Percentiles rank a stretch among this genome's conserved stretches.
These are phyloP conservation scores for Coemansia sp. DNA, from an alignment of 192 early-diverging fungal species.

Conservation along the genomic window DNA sequence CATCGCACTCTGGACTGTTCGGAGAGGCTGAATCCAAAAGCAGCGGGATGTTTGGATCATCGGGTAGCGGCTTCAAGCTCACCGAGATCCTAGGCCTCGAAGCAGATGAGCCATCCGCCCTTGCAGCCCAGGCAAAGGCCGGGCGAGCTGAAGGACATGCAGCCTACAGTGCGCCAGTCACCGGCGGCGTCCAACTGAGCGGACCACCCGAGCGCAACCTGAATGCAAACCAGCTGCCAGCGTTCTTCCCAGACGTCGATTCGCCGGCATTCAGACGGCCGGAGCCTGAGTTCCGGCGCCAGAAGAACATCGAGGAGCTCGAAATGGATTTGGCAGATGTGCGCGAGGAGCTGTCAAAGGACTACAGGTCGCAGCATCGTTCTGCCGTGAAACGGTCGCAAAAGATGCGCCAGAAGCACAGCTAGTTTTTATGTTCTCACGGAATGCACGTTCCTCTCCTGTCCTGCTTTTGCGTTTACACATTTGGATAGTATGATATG, in stretches of 20 bases:
- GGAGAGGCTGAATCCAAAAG: background rate
- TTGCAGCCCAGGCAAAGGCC: background rate
- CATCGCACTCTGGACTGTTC: background rate
- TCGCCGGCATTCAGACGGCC: conserved; percentile 36
- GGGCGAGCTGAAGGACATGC: conserved; percentile 5
- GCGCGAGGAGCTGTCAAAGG: conserved; percentile 22
- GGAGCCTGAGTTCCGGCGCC: conserved; percentile 48
- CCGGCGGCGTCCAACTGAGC: conserved; percentile 27
- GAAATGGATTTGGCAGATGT: conserved; percentile 26
- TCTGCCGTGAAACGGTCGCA: conserved; percentile 24
- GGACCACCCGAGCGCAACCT: conserved; percentile 42
- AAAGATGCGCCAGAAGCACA: conserved; percentile 24
- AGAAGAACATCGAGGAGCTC: conserved; percentile 51
- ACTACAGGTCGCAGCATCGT: conserved; percentile 47
- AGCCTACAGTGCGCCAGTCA: conserved; percentile 19
- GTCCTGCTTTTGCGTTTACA: no score
- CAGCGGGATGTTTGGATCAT: conserved; percentile 26
- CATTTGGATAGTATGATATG: no score
- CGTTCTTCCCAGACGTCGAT: conserved; percentile 47
- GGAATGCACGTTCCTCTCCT: no score
- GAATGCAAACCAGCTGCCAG: conserved; percentile 46
- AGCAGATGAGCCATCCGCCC: conserved; percentile 44
- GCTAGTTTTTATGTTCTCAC: background rate
- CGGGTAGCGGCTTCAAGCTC: conserved; percentile 27
- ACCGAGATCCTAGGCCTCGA: conserved; percentile 46